phyloP scores from a whole-genome alignment of 2,329 filamentous ascomycete genomes.

The Ophiostoma ulmi region DNA sequence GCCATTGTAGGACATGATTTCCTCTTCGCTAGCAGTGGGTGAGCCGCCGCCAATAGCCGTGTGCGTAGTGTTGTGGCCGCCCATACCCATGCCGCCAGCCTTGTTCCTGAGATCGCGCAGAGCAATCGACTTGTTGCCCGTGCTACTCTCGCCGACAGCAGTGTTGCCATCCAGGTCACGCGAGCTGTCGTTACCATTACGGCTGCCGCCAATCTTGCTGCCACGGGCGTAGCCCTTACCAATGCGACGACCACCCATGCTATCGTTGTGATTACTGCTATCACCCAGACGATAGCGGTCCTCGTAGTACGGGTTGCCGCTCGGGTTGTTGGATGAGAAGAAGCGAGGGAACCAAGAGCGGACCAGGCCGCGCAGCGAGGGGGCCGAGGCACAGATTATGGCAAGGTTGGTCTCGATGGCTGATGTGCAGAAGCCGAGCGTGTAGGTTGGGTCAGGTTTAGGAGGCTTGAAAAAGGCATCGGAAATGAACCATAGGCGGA shows the following conservation, averaged over 20 bases:
- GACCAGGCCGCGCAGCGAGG: constrained; percentile 24
- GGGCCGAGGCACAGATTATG: constrained; percentile 40
- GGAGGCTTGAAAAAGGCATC: constrained; percentile 33
- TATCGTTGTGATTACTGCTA: constrained; percentile 17
- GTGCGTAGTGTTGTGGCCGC: constrained; percentile 28
- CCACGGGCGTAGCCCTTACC: constrained; percentile 21
- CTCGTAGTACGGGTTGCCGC: constrained; percentile 21
- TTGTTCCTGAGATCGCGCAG: constrained; percentile 32
- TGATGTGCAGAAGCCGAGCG: constrained; percentile 37
- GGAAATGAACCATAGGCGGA: constrained; percentile 35
- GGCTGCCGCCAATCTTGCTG: constrained; percentile 24
- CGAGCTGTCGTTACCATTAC: not conserved
- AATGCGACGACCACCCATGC: constrained; percentile 10
- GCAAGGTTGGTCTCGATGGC: constrained; percentile 41
- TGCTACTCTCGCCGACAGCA: constrained; percentile 9
- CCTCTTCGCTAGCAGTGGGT: constrained; percentile 36
- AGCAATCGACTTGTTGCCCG: constrained; percentile 21
- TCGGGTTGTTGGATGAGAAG: constrained; percentile 25
- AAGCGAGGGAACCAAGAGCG: constrained; percentile 28
- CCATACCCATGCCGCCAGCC: not conserved
- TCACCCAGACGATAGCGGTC: constrained; percentile 19
- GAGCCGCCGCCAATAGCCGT: constrained; percentile 35
- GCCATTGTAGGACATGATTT: constrained; percentile 39
- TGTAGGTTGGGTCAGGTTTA: constrained; percentile 31
- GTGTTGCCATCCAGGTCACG: constrained; percentile 3